These are phyloP conservation scores for Paramarasmius palmivorus DNA, from an alignment of 1,284 basidiomycete genomes.

Conservation along the genomic window DNA sequence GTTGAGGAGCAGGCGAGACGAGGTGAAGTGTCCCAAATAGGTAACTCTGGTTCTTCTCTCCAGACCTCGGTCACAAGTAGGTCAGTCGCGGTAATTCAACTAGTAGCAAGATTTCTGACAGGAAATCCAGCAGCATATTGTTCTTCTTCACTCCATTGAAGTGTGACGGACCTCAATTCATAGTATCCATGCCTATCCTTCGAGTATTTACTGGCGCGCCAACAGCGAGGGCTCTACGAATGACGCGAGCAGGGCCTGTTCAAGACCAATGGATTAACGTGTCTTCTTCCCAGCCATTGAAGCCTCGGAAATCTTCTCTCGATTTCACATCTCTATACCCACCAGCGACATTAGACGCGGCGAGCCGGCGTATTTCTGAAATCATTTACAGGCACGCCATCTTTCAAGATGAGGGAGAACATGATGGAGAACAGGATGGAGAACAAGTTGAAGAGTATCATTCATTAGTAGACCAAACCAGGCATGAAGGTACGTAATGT, in stretches of 20 bases:
- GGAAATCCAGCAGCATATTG: no score
- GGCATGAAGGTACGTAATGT: constrained; percentile 17
- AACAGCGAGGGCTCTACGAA: neutral
- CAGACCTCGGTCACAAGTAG: no score
- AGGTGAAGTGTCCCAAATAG: no score
- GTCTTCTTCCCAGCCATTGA: constrained; percentile 25
- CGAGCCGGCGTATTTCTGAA: constrained; percentile 60
- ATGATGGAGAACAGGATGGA: constrained; percentile 22
- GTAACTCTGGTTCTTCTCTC: no score
- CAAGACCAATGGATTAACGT: neutral
- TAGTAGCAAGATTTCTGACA: no score
- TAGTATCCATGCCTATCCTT: neutral
- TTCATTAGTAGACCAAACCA: constrained; percentile 17
- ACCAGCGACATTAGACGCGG: constrained; percentile 57
- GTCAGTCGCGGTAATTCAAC: no score
- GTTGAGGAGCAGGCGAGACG: no score
- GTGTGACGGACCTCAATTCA: no score
- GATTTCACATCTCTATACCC: constrained; percentile 28
- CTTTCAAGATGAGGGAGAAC: constrained; percentile 46
- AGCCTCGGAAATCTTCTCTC: constrained; percentile 10
- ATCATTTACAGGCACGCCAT: constrained; percentile 69
- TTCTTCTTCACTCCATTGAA: no score
- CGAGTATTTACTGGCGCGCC: constrained; percentile 2
- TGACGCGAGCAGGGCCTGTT: neutral
- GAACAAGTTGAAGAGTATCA: constrained; percentile 14